Evolutionary conservation across 176 grass and related monocot species (phyloP), one percentile per base, ranked within the genome.

Genomic region (Echinochloa phyllopogon): DNA sequence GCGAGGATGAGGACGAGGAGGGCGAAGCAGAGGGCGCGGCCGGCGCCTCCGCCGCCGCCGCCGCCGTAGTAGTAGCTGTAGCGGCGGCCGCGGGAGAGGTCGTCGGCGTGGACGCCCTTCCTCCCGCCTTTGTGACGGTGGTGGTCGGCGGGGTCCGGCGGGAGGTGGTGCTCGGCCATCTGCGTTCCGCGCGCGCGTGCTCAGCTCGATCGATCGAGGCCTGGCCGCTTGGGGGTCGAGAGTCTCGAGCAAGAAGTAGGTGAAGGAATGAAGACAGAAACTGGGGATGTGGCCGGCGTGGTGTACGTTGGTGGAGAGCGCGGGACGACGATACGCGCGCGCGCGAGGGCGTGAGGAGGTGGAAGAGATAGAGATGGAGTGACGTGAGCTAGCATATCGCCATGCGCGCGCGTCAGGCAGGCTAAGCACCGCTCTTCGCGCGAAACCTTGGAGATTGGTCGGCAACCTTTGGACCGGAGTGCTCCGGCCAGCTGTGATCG

Each of bases 101-200:
- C 79, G 66, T 58, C 79, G 40, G 58, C 57, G 79, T 59, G 66
- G 88, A 90, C 79, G 0, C 14, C 74, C 49, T 79, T 84, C 9
- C 68, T 74, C 5, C 48, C 67, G 53, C 77, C 60, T 21, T 49
- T 43, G 23, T 65, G 23, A 29, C 60, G 58, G 63, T 53, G 76
- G 50, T 29, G 42, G 76, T 17, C 62, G 6, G 6, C 73, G 29
- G 74, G 66, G 74, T 86, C 84, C 79, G 84, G 84, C n/a, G 79
- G 84, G 74, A 90, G 88, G 59, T 86, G 85, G 78, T 87, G 77
- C 45, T 66, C 65, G 57, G 78, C 88, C 88, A 86, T 89, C 78
- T 16, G 33, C 16, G 2, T 8, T 57, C 6, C 20, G 6, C 21
- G 1, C 24, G 5, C 1, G 40, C 13, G 27, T 25, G 44, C 29